A percentile compares a stretch with the other conserved stretches of the same genome.
Evolutionary conservation across 1,139 yeast species (phyloP).

Genomic region (Taphrina confusa): DNA sequence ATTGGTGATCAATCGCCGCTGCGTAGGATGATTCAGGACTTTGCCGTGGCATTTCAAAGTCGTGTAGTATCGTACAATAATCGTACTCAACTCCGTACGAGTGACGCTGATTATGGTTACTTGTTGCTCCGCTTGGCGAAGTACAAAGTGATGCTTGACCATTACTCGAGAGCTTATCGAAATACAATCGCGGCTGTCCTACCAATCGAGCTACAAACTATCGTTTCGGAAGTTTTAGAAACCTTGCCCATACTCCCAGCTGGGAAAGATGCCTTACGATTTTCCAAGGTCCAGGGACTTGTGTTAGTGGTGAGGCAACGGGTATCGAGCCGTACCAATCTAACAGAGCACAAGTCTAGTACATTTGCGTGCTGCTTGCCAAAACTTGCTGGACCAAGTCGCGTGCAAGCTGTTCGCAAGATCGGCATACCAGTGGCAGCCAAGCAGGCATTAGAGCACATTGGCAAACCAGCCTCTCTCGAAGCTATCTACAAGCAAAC

Average conservation of each 20-base stretch:
- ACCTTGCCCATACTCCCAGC: not conserved
- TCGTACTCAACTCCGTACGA: not conserved
- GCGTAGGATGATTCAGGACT: constrained; percentile 3
- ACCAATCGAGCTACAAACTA: not conserved
- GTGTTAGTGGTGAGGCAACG: no score
- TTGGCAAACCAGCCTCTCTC: not conserved
- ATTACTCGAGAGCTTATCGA: constrained; percentile 2
- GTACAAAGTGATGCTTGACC: not conserved
- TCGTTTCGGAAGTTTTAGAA: not conserved
- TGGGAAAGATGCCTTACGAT: not conserved
- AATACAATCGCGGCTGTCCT: not conserved
- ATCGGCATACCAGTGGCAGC: not conserved
- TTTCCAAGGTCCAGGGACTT: not conserved
- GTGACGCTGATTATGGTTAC: constrained; percentile 15
- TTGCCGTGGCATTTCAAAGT: not conserved
- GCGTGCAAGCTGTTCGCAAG: not conserved
- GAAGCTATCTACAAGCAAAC: not conserved
- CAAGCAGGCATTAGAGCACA: not conserved
- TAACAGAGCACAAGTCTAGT: not conserved
- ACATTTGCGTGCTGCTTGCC: constrained; percentile 15
- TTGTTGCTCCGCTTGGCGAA: not conserved
- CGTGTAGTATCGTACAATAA: not conserved
- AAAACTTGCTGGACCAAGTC: not conserved
- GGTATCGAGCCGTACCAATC: no score
- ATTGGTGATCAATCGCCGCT: not conserved